Evolutionary conservation across 164 flowering plant genomes (phyloP), one percentile per base, ranked within the genome.

Genomic region (Vitis amurensis): DNA sequence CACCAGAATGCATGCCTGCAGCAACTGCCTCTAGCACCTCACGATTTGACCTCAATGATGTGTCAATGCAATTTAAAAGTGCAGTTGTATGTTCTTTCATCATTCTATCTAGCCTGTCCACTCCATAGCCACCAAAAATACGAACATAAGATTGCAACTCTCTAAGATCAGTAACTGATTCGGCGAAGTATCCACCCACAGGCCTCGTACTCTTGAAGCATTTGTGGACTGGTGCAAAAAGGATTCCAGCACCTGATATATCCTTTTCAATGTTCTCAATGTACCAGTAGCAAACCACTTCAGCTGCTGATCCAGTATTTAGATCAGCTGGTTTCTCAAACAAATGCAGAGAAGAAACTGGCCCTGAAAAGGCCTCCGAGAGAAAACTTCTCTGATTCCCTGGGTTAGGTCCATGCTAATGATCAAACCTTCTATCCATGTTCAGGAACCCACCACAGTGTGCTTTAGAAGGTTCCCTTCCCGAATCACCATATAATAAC

Each of bases 141-240:
- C 91, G 94, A 64, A 82, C 87, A 81, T 90, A 95, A 10, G 99
- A 88, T 75, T 89, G 83, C 80, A 95, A 58, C 76, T 95, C 97
- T 73, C 79, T 77, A n/a, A 83, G 75, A 83, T 90, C 95, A 55
- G 97, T 87, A 16, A 93, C 89, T 27, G 99, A 89, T 75, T 95
- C 97, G 2, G 97, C 97, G 84, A 91, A 95, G 76, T 90, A 90
- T 49, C 97, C 98, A 47, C 99, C 99, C 53, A 95, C 94, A 50
- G 93, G 98, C 76, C 95, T 86, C 16, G 97, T 83, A 78, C 98
- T 93, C 80, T 82, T 88, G 76, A 95, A 95, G 81, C 97, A 88
- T 72, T 82, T 85, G 72, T 88, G 93, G 30, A 72, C 73, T 47
- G 99, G 98, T 11, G 93, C 91, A 80, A 87, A 95, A 62, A 91